A percentile compares a stretch with the other conserved stretches of the same genome.
Evolutionary conservation across 2,329 filamentous ascomycete genomes (phyloP).

Genomic region (Diplodia intermedia): DNA sequence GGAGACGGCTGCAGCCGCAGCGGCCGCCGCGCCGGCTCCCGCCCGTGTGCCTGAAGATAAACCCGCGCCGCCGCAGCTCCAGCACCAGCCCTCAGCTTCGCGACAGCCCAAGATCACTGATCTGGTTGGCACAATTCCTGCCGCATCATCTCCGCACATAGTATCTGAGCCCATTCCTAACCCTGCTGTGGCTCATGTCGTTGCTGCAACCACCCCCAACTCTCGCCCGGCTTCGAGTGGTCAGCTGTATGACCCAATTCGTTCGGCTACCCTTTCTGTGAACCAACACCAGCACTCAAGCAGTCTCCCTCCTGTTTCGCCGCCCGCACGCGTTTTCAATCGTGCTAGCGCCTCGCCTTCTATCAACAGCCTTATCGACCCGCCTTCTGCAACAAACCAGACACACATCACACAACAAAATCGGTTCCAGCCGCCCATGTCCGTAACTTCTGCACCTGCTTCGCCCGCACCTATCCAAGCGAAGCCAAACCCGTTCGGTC

Average conservation of each 20-base stretch:
- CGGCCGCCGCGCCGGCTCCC: conserved; percentile 32
- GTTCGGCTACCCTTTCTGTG: conserved; percentile 62
- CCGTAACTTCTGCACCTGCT: conserved; percentile 50
- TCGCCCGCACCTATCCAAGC: conserved; percentile 42
- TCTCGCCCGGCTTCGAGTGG: conserved; percentile 69
- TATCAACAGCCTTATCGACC: conserved; percentile 88
- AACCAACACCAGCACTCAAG: conserved; percentile 49
- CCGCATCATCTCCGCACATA: conserved; percentile 20
- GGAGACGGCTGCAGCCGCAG: conserved; percentile 22
- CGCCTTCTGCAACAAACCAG: conserved; percentile 55
- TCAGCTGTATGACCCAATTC: conserved; percentile 88
- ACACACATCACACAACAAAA: conserved; percentile 37
- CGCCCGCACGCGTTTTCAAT: conserved; percentile 59
- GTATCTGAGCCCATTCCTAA: conserved; percentile 42
- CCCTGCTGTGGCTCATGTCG: conserved; percentile 47
- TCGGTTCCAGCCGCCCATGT: conserved; percentile 43
- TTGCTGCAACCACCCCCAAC: conserved; percentile 56
- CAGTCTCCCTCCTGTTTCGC: conserved; percentile 56
- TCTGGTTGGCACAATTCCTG: conserved; percentile 42
- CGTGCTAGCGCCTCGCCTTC: conserved; percentile 89
- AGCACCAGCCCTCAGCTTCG: conserved; percentile 36
- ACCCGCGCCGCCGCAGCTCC: conserved; percentile 32
- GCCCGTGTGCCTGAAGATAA: conserved; percentile 22
- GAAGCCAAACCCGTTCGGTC: conserved; percentile 30
- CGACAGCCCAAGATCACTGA: conserved; percentile 53